Conservation (phyloP, 2,329 filamentous ascomycete species). For the Cryphonectria naterciae region DNA sequence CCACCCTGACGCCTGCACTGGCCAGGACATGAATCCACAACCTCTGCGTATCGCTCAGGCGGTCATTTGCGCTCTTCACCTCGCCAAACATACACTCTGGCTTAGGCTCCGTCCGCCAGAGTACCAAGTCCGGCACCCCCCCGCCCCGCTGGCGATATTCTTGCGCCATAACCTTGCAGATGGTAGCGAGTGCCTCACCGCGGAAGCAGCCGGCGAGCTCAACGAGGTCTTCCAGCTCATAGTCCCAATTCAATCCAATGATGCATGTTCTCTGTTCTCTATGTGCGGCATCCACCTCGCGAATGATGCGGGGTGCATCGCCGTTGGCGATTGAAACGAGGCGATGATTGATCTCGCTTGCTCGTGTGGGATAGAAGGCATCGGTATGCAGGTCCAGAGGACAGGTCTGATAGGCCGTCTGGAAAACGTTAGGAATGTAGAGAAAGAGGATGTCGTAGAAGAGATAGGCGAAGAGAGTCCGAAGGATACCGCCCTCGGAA, state of each 20-base stretch:
- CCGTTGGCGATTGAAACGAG: conserved; percentile 89
- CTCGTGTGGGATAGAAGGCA: conserved; percentile 83
- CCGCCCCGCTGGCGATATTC: conserved; percentile 87
- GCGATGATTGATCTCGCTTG: conserved; percentile 85
- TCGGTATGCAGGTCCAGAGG: conserved; percentile 93
- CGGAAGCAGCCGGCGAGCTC: conserved; percentile 81
- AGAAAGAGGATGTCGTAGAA: conserved; percentile 93
- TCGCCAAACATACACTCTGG: conserved; percentile 75
- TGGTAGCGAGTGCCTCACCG: conserved; percentile 76
- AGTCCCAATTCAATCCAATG: conserved; percentile 92
- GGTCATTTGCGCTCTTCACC: conserved; percentile 86
- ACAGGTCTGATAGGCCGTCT: conserved; percentile 92
- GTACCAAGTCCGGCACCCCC: conserved; percentile 88
- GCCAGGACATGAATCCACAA: conserved; percentile 96
- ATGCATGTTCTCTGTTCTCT: conserved; percentile 76
- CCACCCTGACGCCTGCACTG: conserved; percentile 82
- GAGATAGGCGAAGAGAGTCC: conserved; percentile 88
- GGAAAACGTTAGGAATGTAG: conserved; percentile 95
- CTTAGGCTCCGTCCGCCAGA: conserved; percentile 66
- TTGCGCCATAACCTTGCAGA: conserved; percentile 94
- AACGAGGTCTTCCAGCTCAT: conserved; percentile 74
- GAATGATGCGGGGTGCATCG: conserved; percentile 68
- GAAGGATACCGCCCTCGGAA: conserved; percentile 85
- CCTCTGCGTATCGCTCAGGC: conserved; percentile 91
- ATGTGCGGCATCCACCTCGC: conserved; percentile 69